Conservation (phyloP, 352 stramenopile species). For the Phytophthora macrochlamydospora region DNA sequence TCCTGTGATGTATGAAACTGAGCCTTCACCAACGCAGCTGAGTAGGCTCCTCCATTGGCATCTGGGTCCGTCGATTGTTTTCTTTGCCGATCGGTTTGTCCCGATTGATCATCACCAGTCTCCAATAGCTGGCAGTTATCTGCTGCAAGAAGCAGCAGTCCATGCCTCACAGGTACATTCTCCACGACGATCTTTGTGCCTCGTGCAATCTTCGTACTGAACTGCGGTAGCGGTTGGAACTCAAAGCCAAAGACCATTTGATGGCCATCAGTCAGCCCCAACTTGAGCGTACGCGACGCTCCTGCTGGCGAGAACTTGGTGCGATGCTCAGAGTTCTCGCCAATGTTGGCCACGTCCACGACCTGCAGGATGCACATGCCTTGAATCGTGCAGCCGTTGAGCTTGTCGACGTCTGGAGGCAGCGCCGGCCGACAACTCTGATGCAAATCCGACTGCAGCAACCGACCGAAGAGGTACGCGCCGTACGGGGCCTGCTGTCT, state of each 20-base stretch:
- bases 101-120: constrained; percentile 31
- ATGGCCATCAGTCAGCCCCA: constrained; percentile 82
- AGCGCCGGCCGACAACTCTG: constrained; percentile 70
- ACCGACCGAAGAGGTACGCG: constrained; percentile 62
- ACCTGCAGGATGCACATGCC: constrained; percentile 83
- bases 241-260: constrained; percentile 83
- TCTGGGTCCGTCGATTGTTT: constrained; percentile 14
- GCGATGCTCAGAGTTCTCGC: constrained; percentile 72
- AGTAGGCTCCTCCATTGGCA: constrained; percentile 54
- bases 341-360: constrained; percentile 82
- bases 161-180: constrained; percentile 72
- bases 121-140: constrained; percentile 73
- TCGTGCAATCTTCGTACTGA: constrained; percentile 58
- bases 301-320: constrained; percentile 65
- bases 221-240: constrained; percentile 53
- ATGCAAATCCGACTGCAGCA: constrained; percentile 70
- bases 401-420: constrained; percentile 43
- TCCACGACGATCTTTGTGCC: constrained; percentile 76
- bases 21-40: constrained; percentile 56
- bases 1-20: constrained; percentile 39
- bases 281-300: constrained; percentile 74
- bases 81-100: constrained; percentile 9
- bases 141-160: constrained; percentile 68
- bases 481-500: constrained; percentile 35
- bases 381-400: constrained; percentile 62